Conservation (phyloP, 2,329 filamentous ascomycete genomes). For the Fusarium xyrophilum region DNA sequence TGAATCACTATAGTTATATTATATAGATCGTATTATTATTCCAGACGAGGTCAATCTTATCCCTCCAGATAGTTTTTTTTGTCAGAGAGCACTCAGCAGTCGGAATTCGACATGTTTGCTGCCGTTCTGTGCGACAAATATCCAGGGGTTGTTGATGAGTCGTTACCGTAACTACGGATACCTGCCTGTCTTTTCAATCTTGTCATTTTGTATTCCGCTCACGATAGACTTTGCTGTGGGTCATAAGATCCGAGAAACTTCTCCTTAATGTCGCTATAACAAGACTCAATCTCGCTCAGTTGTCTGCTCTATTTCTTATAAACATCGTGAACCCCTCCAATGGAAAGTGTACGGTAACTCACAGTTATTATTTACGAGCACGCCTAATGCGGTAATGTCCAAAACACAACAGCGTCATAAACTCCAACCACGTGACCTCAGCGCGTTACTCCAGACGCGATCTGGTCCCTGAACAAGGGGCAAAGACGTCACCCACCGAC, state of each 20-base stretch:
- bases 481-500: constrained; percentile 30
- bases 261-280: constrained; percentile 3
- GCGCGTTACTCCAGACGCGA: constrained; percentile 33
- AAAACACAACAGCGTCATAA: constrained; percentile 26
- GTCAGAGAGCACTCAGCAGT: neutral
- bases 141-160: neutral
- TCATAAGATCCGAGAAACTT: neutral
- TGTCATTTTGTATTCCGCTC: neutral
- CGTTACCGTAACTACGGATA: constrained; percentile 1
- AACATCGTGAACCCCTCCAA: neutral
- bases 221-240: neutral
- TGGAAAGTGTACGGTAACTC: neutral
- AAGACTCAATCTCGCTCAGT: neutral
- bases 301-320: neutral
- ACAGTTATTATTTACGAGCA: neutral
- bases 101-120: neutral
- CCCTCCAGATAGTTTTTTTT: neutral
- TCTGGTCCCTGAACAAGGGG: constrained; percentile 15
- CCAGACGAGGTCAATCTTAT: neutral
- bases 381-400: constrained; percentile 10
- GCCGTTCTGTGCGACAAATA: neutral
- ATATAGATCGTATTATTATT: neutral
- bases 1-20: neutral
- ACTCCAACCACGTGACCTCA: constrained; percentile 16
- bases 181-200: neutral